Conservation (phyloP, 805 yeast species). For the Candida rishiriensis region DNA sequence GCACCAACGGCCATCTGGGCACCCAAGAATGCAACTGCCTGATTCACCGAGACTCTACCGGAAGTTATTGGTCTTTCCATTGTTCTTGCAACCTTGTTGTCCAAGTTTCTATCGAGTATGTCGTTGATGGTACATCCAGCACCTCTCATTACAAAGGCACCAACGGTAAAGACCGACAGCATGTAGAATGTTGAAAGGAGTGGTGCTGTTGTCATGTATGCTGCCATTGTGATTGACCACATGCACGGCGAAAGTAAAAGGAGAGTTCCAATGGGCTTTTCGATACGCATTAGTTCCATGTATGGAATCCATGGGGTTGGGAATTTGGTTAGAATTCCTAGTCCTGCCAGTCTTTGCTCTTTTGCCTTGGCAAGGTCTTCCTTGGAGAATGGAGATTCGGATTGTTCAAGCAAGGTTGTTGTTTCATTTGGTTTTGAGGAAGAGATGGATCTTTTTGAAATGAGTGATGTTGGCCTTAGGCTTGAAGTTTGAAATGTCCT, state of each 20-base stretch:
- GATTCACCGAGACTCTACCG: slow-evolving; percentile 65
- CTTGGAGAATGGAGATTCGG: slow-evolving; percentile 18
- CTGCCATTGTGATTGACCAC: slow-evolving; percentile 93
- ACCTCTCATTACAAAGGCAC: slow-evolving; percentile 90
- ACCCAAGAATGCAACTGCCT: slow-evolving; percentile 67
- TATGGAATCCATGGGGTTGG: slow-evolving; percentile 82
- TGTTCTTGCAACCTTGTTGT: slow-evolving; percentile 82
- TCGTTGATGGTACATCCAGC: slow-evolving; percentile 98
- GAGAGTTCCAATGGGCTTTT: slow-evolving; percentile 95
- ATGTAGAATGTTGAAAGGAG: slow-evolving; percentile 55
- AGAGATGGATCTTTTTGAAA: background rate
- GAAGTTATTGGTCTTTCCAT: slow-evolving; percentile 90
- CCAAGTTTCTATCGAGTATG: slow-evolving; percentile 76
- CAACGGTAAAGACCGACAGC: slow-evolving; percentile 69
- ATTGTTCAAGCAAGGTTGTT: background rate
- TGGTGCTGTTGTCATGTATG: slow-evolving; percentile 68
- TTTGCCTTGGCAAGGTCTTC: slow-evolving; percentile 49
- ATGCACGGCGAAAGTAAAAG: slow-evolving; percentile 77
- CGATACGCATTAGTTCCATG: slow-evolving; percentile 86
- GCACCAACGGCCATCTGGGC: slow-evolving; percentile 75
- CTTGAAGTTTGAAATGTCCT: too few species aligned
- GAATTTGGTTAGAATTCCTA: slow-evolving; percentile 50
- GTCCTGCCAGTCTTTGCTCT: slow-evolving; percentile 42
- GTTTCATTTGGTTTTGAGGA: background rate
- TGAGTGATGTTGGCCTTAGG: background rate